phyloP scores from a whole-genome alignment of 2,329 filamentous ascomycete species.

The Elsinoe necatrix region DNA sequence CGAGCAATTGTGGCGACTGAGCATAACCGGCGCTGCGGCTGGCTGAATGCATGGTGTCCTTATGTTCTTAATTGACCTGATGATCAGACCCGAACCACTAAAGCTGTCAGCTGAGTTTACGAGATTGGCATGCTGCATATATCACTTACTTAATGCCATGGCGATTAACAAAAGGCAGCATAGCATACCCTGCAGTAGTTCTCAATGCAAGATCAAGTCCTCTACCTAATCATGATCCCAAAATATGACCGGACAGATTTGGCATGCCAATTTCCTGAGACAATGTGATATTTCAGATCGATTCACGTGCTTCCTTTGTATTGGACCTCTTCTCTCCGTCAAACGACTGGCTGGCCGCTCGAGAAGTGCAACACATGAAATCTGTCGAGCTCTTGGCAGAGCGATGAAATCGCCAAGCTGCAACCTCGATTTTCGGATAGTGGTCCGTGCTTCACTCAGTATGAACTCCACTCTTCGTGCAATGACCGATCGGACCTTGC shows the following conservation, averaged over 20 bases:
- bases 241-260: neutral
- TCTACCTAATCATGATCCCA: neutral
- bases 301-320: neutral
- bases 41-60: too few species aligned
- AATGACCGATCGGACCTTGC: neutral
- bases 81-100: neutral
- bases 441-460: neutral
- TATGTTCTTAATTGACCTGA: neutral
- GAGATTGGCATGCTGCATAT: neutral
- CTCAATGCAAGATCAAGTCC: neutral
- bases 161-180: neutral
- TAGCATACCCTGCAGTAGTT: neutral
- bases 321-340: neutral
- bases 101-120: neutral
- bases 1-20: neutral
- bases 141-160: neutral
- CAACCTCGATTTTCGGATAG: neutral
- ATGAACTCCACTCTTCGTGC: neutral
- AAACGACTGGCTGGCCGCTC: neutral
- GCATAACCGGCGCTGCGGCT: too few species aligned
- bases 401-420: neutral
- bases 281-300: neutral
- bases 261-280: neutral
- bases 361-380: neutral
- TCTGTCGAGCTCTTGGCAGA: neutral